phyloP scores from a whole-genome alignment of 495 filamentous ascomycete species.

The Usnea hakonensis region DNA sequence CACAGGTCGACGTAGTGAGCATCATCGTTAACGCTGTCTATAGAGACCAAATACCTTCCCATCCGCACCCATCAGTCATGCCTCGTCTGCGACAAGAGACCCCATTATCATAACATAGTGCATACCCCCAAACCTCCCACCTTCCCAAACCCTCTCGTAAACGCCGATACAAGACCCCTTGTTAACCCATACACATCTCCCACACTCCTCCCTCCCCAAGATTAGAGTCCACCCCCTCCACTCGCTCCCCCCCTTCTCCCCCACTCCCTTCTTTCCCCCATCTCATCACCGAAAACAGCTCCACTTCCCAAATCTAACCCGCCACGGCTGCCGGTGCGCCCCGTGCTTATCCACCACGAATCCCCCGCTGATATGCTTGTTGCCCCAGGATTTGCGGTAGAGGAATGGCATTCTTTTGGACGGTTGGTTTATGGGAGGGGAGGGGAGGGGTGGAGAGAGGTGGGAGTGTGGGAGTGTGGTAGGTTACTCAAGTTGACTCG shows the following conservation, averaged over 20 bases:
- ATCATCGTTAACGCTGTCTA: not conserved
- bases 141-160: no score
- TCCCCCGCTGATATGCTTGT: slow-evolving; percentile 26
- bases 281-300: slow-evolving; percentile 24
- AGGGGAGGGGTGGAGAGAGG: not conserved
- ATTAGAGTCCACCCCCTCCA: not conserved
- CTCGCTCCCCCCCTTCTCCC: not conserved
- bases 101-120: not conserved
- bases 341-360: slow-evolving; percentile 35
- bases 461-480: not conserved
- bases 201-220: not conserved
- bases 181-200: not conserved
- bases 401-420: slow-evolving; percentile 18
- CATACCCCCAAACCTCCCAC: not conserved
- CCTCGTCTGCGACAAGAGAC: not conserved
- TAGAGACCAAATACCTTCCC: not conserved
- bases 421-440: not conserved
- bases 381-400: slow-evolving; percentile 16
- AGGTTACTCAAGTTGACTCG: no score
- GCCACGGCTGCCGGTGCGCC: slow-evolving; percentile 30
- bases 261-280: not conserved
- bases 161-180: no score
- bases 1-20: not conserved
- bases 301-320: slow-evolving; percentile 31
- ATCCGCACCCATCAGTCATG: not conserved